Evolutionary conservation across 2,329 filamentous ascomycete species (phyloP), one percentile per base, ranked within the genome.

Genomic region (Cercospora canescens): DNA sequence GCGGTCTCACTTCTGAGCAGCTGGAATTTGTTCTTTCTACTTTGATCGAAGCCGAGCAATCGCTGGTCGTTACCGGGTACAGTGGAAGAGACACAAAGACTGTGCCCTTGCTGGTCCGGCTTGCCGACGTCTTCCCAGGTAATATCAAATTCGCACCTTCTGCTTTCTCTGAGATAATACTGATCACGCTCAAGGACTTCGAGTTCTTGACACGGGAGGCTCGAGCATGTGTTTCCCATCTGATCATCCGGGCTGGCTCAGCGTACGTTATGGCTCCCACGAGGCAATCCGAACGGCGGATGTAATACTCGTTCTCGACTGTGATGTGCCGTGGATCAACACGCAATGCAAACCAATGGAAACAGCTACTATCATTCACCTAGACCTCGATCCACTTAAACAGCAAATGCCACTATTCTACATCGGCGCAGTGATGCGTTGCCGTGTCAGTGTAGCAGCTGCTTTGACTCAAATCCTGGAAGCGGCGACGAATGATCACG

Each of bases 281-380:
- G 87, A 91, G 1, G 83, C 84, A 48, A 91, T 97, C 75, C 86
- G 84, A 65, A 87, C 87, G 0, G 92, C 94, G 0, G 94, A 97
- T 76, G 87, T 93, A 11, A 96, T 97, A 66, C 71, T 97, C 1
- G 89, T 97, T 2, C 76, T 96, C 26, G 91, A 97, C 78, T 96
- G 93, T 69, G 94, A 97, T 75, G 93, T 97, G 0, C 94, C 94
- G 0, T 97, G 93, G 93, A 93, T 97, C 63, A 89, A 90, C n/a
- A 95, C 92, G 0, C 87, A 88, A 67, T 89, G 86, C 79, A 83
- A 84, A 54, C 89, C 89, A 0, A 83, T 81, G 3, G 77, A 81
- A 1, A 79, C 81, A 6, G 85, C 88, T 2, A 87, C 83, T 66
- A 86, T 91, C 68, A 84, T 87, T 64, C 89, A 91, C 71, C 81